Conservation (phyloP, 352 stramenopile genomes). For the Lagenidium giganteum region DNA sequence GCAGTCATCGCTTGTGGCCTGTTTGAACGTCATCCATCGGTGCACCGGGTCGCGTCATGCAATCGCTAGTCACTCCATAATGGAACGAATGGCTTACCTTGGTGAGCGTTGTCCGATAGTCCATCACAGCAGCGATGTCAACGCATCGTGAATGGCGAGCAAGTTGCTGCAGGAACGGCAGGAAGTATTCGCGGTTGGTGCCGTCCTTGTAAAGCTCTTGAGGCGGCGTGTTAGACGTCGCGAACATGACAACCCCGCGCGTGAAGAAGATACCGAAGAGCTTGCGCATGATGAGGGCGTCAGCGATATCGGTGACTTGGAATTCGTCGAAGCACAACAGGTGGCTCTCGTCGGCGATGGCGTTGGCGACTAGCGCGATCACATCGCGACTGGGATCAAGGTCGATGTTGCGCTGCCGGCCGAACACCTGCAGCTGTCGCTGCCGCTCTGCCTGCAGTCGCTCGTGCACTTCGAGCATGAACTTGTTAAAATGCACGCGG, state of each 20-base stretch:
- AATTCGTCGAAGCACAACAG: conserved; percentile 98
- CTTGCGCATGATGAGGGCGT: conserved; percentile 96
- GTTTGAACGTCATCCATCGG: no score
- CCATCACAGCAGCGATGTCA: conserved; percentile 55
- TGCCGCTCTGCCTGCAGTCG: conserved; percentile 90
- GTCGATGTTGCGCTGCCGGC: conserved; percentile 86
- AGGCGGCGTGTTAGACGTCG: conserved; percentile 92
- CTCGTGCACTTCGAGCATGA: conserved; percentile 95
- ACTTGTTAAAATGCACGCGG: conserved; percentile 96
- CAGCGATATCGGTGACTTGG: conserved; percentile 96
- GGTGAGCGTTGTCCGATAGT: conserved; percentile 70
- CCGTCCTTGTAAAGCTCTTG: conserved; percentile 93
- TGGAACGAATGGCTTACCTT: conserved; percentile 40
- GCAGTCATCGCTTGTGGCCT: no score
- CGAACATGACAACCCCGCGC: conserved; percentile 90
- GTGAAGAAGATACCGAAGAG: conserved; percentile 91
- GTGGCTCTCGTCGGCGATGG: conserved; percentile 84
- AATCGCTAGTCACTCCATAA: no score
- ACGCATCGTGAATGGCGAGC: conserved; percentile 82
- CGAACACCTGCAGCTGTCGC: conserved; percentile 67
- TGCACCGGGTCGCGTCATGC: no score
- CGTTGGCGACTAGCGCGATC: conserved; percentile 72
- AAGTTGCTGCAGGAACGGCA: conserved; percentile 96
- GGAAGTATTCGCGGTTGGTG: conserved; percentile 95
- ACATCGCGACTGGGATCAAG: conserved; percentile 62